phyloP scores from a whole-genome alignment of 306 rosid genomes.

The Ormosia emarginata region DNA sequence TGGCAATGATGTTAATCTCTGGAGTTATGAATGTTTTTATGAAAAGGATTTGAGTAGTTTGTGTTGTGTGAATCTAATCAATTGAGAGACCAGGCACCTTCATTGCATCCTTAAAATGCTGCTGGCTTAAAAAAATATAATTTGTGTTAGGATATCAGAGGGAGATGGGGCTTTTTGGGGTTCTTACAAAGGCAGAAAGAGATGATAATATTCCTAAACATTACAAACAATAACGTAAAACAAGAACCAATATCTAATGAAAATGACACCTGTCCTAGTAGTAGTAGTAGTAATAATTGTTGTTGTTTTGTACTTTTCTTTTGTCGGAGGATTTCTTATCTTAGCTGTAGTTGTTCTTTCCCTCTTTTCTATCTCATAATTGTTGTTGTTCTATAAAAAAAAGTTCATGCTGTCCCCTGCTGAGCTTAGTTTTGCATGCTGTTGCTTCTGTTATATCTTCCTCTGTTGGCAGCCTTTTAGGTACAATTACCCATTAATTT shows the following conservation, averaged over 20 bases:
- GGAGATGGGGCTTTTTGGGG: not conserved
- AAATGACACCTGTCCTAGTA: not conserved
- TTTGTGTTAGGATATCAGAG: not conserved
- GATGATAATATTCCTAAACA: not conserved
- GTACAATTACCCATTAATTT: not conserved
- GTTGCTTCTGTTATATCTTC: not conserved
- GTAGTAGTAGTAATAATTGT: not conserved
- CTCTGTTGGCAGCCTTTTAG: not conserved
- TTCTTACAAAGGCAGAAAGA: not conserved
- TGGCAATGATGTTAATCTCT: not conserved
- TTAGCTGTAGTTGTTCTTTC: not conserved
- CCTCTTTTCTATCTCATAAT: not conserved
- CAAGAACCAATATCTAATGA: not conserved
- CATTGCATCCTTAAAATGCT: not conserved
- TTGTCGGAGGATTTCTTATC: not conserved
- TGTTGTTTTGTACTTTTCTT: not conserved
- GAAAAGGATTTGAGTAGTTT: not conserved
- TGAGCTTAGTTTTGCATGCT: constrained; percentile 3
- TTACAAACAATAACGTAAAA: not conserved
- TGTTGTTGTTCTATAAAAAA: not conserved
- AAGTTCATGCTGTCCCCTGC: not conserved
- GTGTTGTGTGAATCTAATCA: not conserved
- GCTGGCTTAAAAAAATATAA: too few species aligned
- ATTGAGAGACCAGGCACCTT: not conserved
- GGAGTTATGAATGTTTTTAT: not conserved